Evolutionary conservation across 176 grass and related monocot species (phyloP), one percentile per base, ranked within the genome.

Genomic region (Alopecurus myosuroides): DNA sequence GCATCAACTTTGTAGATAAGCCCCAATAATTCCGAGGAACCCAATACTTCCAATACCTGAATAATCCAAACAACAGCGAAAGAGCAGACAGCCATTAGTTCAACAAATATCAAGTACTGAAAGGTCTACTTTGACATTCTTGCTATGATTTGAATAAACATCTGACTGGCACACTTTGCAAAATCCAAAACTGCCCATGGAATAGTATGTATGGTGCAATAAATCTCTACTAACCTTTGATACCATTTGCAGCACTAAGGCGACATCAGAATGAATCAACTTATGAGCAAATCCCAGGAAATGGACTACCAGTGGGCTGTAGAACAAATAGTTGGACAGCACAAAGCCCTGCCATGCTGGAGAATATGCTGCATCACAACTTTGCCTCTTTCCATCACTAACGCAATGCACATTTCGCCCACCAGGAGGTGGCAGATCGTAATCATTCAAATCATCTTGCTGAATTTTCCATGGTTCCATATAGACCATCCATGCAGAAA

Each of bases 251-350:
- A 94, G 66, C 37, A 94, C 92, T 2, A 73, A 82, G 60, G 76
- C 66, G 19, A 91, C 89, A 90, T 92, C 91, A 56, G 91, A 81
- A 85, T 99, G 97, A 50, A 99, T 89, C 69, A 94, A 99, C 61
- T 92, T 99, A 81, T 99, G 97, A 34, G 97, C 91, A 73, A 99
- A 99, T 31, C 87, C 91, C 71, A 99, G 78, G 82, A 99, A 99
- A 82, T 99, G 93, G 72, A 99, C 79, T 40, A 96, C 81, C 88
- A 99, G 70, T 25, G 88, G 94, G 66, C 79, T 99, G 78, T 99
- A 99, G 88, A 99, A 96, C 56, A 99, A 49, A 90, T 96, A 99
- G 83, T 96, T 99, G 46, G 89, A 86, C 50, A 99, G 79, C 80
- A 96, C 89, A 15, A 89, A 99, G 28, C 51, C 85, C 78, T 88